phyloP scores from a whole-genome alignment of 352 stramenopile genomes.

The Globisporangium canariense region DNA sequence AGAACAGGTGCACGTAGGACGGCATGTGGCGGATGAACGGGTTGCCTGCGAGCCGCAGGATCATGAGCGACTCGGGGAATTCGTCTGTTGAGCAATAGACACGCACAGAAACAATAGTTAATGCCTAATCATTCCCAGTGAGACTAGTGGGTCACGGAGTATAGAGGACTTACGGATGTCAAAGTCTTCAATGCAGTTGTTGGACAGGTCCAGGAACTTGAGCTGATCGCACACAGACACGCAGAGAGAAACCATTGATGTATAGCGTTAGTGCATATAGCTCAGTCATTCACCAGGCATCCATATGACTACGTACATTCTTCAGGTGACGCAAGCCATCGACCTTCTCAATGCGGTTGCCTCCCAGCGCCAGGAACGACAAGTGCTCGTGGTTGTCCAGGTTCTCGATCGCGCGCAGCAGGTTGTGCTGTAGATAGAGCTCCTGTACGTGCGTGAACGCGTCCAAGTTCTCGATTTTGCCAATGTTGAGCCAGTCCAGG shows the following conservation, averaged over 20 bases:
- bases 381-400: conserved; percentile 57
- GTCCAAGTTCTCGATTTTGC: conserved; percentile 73
- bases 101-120: not conserved
- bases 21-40: conserved; percentile 56
- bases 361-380: conserved; percentile 56
- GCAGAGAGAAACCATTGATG: not conserved
- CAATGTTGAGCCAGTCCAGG: conserved; percentile 70
- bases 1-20: conserved; percentile 53
- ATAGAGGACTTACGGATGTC: conserved; percentile 32
- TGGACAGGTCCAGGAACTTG: conserved; percentile 72
- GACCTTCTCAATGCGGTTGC: conserved; percentile 63
- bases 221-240: conserved; percentile 30
- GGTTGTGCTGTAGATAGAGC: conserved; percentile 77
- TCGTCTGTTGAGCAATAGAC: conserved; percentile 23
- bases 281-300: not conserved
- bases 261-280: not conserved
- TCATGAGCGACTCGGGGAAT: conserved; percentile 50
- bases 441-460: conserved; percentile 71
- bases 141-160: no score
- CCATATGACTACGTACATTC: conserved; percentile 35
- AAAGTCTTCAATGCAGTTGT: conserved; percentile 73
- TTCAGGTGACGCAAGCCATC: conserved; percentile 50
- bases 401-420: conserved; percentile 57
- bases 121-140: not conserved
- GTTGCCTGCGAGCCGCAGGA: conserved; percentile 53